Base-by-base conservation (phyloP, 2,329 filamentous ascomycete genomes). In the Alternaria viburni region DNA sequence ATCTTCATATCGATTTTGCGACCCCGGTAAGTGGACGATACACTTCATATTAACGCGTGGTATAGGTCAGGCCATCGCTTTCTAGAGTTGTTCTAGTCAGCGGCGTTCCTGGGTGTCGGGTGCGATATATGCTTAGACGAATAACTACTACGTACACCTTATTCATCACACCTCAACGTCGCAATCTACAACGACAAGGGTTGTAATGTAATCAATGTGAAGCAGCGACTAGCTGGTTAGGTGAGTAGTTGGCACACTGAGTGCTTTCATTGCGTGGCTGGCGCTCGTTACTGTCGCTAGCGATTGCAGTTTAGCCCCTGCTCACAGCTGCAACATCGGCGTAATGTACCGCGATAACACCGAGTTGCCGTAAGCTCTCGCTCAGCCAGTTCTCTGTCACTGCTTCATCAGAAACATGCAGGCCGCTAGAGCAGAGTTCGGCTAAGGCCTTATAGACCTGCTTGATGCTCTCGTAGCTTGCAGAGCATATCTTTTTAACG, bases 341-440 rank as follows among this genome's bases (percentile, higher is more conserved):
- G 28, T 54, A 54, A 54, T 54, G 17, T 54, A 54, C 50, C 50
- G 50, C 28, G 28, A 54, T 54, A 54, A 7, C 17, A 54, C 50
- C 50, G 50, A 54, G 28, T 10, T 54, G 28, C 50, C 50, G 28
- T 54, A 54, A 36, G 50, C 50, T 54, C 28, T 36, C 50, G 28
- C 50, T 54, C 28, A 54, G 50, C 30, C 28, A 26, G 50, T 36
- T 41, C 50, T 54, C 13, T 12, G 28, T 43, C 50, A 41, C 50
- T 43, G 50, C 30, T 41, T 54, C 50, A 43, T 41, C 28, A 25
- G 50, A 54, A 54, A 54, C 50, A 26, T 7, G 13, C 50, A 54
- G 28, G 25, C 25, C 46, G 19, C 46, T 50, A 50, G 46, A 50
- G 46, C 19, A 50, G 46, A 50, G 46, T 26, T 50, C 12, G 25